Evolutionary conservation across 2,329 filamentous ascomycete genomes (phyloP).

Genomic region (Gaeumannomyces tritici): DNA sequence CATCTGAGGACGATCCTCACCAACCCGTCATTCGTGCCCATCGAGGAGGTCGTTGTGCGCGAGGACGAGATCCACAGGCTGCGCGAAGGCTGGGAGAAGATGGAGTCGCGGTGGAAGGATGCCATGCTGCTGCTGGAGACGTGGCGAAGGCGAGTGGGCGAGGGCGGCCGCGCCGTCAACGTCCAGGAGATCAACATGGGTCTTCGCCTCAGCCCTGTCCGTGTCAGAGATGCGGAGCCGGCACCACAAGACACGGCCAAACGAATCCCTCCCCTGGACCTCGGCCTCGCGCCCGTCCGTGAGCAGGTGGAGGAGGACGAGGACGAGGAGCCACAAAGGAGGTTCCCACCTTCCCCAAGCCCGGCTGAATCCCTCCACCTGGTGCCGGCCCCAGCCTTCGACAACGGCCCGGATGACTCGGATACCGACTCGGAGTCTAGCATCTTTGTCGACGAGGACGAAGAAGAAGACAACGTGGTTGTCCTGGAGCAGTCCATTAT

Average conservation of each 20-base stretch:
- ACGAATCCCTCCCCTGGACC: slow-evolving; percentile 17
- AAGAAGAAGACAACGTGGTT: slow-evolving; percentile 34
- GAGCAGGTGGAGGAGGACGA: slow-evolving; percentile 13
- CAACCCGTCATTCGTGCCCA: slow-evolving; percentile 90
- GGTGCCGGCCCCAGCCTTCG: slow-evolving; percentile 24
- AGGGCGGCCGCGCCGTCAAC: slow-evolving; percentile 60
- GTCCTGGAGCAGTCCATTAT: slow-evolving; percentile 33
- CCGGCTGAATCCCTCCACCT: slow-evolving; percentile 29
- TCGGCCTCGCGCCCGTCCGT: slow-evolving; percentile 17
- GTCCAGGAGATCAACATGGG: slow-evolving; percentile 60
- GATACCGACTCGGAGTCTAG: slow-evolving; percentile 29
- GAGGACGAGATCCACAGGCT: slow-evolving; percentile 84
- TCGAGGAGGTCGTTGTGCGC: slow-evolving; percentile 87
- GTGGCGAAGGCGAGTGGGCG: slow-evolving; percentile 76
- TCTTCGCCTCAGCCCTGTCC: slow-evolving; percentile 51
- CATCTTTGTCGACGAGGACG: slow-evolving; percentile 33
- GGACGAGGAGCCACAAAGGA: slow-evolving; percentile 6
- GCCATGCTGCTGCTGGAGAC: slow-evolving; percentile 84
- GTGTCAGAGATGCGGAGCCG: slow-evolving; percentile 41
- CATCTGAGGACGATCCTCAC: slow-evolving; percentile 79
- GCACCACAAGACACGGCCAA: slow-evolving; percentile 27
- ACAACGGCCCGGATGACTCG: slow-evolving; percentile 16
- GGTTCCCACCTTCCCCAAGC: slow-evolving; percentile 16
- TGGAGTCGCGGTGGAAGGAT: slow-evolving; percentile 86
- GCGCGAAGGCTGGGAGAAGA: slow-evolving; percentile 81